Evolutionary conservation across 129 eudicot species (phyloP), one percentile per base, ranked within the genome.

Genomic region (Saussurea involucrata): DNA sequence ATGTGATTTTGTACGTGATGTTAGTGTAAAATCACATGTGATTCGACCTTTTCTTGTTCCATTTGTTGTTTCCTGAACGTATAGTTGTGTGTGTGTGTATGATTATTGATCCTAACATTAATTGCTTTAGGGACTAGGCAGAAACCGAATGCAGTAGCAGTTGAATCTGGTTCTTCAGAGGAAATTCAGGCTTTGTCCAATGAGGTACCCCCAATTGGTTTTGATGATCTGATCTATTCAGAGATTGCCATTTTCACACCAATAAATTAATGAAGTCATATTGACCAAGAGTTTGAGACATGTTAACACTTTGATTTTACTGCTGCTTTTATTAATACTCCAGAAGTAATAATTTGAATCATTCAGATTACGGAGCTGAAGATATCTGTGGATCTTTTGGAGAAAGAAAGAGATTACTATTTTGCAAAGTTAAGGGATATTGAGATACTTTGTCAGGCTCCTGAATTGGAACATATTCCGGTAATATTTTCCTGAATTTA

Each of bases 351-450:
- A 31, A 31, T 33, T 73, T 29, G 44, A 60, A 40, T 79, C 65
- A 36, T 80, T 36, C 88, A 95, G 98, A 78, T 91, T 53, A 86
- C 97, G 27, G 97, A 95, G 55, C 84, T 95, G 74, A 91, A 89
- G 89, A 71, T 95, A 57, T 91, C 92, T 24, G 94, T 86, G 40
- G 98, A 95, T 73, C 84, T 76, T 58, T 76, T 95, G 86, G 98
- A 91, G 66, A 91, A 85, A 80, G 98, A 95, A 77, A 88, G 97
- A 71, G 98, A 95, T 74, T 95, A 89, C 78, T 95, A 95, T 80
- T 95, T 91, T 72, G 87, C 89, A 29, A 95, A 95, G 53, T 78
- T 95, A 65, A 83, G 97, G 70, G 96, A 95, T 78, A 83, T 95
- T 57, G 98, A 95, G 81, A 83, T 89, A 57, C 87, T 95, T 42